A percentile compares a stretch with the other conserved stretches of the same genome.
Evolutionary conservation across 208 protist species (phyloP).

Genomic region (Trypanosoma lewisi): DNA sequence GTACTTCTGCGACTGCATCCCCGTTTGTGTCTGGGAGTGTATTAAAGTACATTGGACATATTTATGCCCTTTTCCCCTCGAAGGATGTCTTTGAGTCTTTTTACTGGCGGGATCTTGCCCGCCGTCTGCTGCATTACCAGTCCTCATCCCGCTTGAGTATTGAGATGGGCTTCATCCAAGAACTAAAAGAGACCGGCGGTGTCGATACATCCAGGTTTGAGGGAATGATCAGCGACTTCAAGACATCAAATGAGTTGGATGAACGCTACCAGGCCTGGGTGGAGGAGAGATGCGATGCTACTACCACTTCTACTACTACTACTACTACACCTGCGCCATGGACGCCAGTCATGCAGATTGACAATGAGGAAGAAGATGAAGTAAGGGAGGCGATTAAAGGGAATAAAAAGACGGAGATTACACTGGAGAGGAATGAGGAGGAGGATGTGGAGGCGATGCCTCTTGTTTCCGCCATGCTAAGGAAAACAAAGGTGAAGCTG

Average conservation of each 20-base stretch:
- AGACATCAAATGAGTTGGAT: conserved; percentile 35
- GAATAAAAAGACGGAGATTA: conserved; percentile 18
- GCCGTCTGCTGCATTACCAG: conserved; percentile 87
- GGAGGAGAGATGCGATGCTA: background rate
- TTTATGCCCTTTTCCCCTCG: conserved; percentile 90
- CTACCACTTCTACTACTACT: too few species aligned
- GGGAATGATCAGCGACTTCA: conserved; percentile 90
- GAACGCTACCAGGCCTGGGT: conserved; percentile 43
- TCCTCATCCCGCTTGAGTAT: conserved; percentile 71
- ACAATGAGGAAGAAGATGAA: conserved; percentile 14
- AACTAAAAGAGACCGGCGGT: conserved; percentile 94
- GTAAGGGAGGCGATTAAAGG: background rate
- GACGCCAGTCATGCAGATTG: background rate
- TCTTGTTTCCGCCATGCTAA: background rate
- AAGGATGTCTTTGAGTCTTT: conserved; percentile 97
- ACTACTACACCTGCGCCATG: background rate
- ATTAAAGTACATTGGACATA: conserved; percentile 42
- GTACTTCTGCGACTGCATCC: background rate
- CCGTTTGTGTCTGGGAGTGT: conserved; percentile 2
- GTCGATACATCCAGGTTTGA: conserved; percentile 95
- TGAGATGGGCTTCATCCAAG: conserved; percentile 91
- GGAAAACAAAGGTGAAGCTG: conserved; percentile 62
- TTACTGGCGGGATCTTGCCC: conserved; percentile 94
- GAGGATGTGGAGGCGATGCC: conserved; percentile 11
- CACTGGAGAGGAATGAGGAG: background rate